These are phyloP conservation scores for Aspergillus arachidicola DNA, from an alignment of 2,329 filamentous ascomycete species.

Conservation along the genomic window DNA sequence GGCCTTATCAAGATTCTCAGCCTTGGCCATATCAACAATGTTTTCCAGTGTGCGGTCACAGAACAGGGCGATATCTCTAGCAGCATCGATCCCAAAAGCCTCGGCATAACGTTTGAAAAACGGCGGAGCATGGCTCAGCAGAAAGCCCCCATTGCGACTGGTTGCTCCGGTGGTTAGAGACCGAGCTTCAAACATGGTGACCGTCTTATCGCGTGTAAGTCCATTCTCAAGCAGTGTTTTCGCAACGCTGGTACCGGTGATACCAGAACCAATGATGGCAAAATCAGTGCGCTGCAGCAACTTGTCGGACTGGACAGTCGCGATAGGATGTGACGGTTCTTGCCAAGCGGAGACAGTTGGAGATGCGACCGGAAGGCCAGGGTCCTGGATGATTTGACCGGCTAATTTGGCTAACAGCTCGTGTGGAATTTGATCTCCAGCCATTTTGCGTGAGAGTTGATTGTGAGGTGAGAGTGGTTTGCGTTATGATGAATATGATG, in stretches of 20 bases:
- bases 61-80: background rate
- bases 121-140: constrained; percentile 13
- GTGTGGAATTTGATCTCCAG: background rate
- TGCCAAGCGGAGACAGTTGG: constrained; percentile 5
- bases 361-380: background rate
- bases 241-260: constrained; percentile 29
- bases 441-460: background rate
- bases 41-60: background rate
- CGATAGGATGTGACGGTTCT: background rate
- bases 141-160: constrained; percentile 30
- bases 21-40: background rate
- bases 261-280: constrained; percentile 31
- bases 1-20: background rate
- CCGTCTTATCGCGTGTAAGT: constrained; percentile 8
- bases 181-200: constrained; percentile 29
- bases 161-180: constrained; percentile 28
- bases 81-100: background rate
- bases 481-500: background rate
- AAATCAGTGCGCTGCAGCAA: constrained; percentile 24
- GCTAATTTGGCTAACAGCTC: background rate
- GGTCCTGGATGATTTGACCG: background rate
- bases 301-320: background rate
- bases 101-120: background rate
- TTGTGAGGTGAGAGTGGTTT: background rate
- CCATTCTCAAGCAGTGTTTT: constrained; percentile 22